A percentile compares a stretch with the other conserved stretches of the same genome.
Conservation (phyloP, 2,329 filamentous ascomycete species). For the Microsporum ferrugineum region DNA sequence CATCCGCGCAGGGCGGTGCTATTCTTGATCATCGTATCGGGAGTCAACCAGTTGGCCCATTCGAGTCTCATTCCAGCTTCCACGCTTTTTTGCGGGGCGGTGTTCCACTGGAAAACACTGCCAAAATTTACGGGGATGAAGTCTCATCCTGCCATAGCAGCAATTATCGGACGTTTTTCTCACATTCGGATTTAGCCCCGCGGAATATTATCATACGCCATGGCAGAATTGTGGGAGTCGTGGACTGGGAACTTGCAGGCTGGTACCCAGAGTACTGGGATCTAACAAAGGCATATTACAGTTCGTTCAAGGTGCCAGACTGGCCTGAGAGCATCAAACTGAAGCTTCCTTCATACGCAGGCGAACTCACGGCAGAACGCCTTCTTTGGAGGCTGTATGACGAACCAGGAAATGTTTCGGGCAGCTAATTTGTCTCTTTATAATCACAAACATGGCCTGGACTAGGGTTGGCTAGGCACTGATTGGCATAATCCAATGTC, state of each 20-base stretch:
- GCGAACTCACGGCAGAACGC: constrained; percentile 12
- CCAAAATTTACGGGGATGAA: constrained; percentile 10
- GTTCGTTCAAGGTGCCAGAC: constrained; percentile 10
- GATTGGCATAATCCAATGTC: too few species aligned
- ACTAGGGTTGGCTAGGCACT: too few species aligned
- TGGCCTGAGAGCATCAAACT: constrained; percentile 11
- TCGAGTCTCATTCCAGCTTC: constrained; percentile 12
- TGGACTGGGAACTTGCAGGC: constrained; percentile 20
- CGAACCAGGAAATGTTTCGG: constrained; percentile 12
- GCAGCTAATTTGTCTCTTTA: constrained; percentile 7
- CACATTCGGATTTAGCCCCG: constrained; percentile 18
- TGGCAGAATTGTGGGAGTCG: constrained; percentile 16
- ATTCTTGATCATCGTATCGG: constrained; percentile 14
- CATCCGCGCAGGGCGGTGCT: constrained; percentile 9
- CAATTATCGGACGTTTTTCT: constrained; percentile 14
- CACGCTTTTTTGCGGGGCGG: constrained; percentile 13
- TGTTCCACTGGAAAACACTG: constrained; percentile 11
- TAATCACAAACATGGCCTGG: too few species aligned
- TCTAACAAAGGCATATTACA: constrained; percentile 14
- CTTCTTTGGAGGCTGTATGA: constrained; percentile 13
- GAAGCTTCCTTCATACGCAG: constrained; percentile 12
- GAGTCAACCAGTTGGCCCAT: constrained; percentile 11
- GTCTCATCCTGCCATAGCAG: constrained; percentile 11
- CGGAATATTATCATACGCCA: constrained; percentile 19
- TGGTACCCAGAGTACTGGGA: constrained; percentile 20